These are phyloP conservation scores for Thuidium tamariscinum DNA, from an alignment of 225 moss, liverwort and hornwort genomes.

Conservation along the genomic window DNA sequence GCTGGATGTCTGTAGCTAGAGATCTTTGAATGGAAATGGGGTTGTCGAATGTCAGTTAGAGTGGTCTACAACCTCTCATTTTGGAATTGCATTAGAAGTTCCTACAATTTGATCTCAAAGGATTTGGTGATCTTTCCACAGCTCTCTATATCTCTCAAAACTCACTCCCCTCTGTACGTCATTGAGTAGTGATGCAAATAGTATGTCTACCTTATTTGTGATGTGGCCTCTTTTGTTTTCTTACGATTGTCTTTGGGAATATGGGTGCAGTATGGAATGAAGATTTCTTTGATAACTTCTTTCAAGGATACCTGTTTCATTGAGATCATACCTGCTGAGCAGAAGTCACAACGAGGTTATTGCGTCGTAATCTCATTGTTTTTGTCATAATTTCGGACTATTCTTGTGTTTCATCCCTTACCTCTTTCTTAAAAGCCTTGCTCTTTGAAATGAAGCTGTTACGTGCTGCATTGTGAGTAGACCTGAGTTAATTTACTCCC, in stretches of 20 bases:
- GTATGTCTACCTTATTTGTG: background rate
- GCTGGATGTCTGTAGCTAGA: background rate
- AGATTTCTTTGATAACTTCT: constrained; percentile 69
- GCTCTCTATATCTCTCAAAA: background rate
- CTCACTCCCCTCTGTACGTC: background rate
- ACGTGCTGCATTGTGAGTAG: background rate
- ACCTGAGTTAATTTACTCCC: background rate
- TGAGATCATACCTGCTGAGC: constrained; percentile 51
- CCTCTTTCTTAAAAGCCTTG: background rate
- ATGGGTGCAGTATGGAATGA: constrained; percentile 69
- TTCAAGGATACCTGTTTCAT: constrained; percentile 74
- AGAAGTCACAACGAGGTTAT: constrained; percentile 45
- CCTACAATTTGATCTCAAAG: background rate
- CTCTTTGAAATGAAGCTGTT: background rate
- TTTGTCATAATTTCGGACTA: background rate
- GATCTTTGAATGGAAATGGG: background rate
- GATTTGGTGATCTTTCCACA: background rate
- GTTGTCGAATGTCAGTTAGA: background rate
- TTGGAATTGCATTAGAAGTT: background rate
- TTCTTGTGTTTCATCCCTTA: background rate
- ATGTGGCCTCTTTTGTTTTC: background rate
- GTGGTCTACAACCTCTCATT: background rate
- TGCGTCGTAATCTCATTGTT: background rate
- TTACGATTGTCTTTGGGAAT: background rate
- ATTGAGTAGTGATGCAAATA: background rate